A percentile compares a stretch with the other conserved stretches of the same genome.
Conservation (phyloP, 2,329 filamentous ascomycete genomes). For the Paracamarosporium sp. region DNA sequence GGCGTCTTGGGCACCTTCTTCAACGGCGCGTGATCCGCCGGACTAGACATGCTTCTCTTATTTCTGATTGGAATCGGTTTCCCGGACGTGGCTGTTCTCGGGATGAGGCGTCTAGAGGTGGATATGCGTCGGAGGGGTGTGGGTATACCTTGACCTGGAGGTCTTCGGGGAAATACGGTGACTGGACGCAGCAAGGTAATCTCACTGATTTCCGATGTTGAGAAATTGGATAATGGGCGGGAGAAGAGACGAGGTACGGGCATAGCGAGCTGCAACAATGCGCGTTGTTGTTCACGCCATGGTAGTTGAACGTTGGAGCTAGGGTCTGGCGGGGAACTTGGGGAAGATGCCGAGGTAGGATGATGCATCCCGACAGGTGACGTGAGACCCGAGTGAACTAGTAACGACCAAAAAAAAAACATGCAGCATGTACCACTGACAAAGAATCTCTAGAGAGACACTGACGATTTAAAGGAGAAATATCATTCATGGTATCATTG, state of each 20-base stretch:
- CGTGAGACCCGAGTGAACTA: neutral
- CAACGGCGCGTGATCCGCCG: conserved; percentile 37
- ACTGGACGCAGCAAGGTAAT: neutral
- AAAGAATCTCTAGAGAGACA: neutral
- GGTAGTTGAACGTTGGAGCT: conserved; percentile 10
- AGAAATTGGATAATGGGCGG: neutral
- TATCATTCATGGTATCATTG: conserved; percentile 41
- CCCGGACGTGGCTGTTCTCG: too few relatives aligned
- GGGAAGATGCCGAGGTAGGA: conserved; percentile 40
- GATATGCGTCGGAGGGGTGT: too few relatives aligned
- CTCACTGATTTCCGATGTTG: neutral
- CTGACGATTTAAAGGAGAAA: neutral
- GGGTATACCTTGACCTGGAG: neutral
- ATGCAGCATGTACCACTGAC: neutral
- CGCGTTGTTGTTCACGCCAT: conserved; percentile 23
- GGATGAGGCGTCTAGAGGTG: too few relatives aligned
- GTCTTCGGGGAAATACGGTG: neutral
- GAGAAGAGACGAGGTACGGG: conserved; percentile 12
- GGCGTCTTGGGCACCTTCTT: conserved; percentile 45
- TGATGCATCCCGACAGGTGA: conserved; percentile 8
- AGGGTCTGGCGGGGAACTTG: conserved; percentile 26
- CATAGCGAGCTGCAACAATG: conserved; percentile 32
- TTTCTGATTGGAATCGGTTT: neutral
- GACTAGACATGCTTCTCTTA: conserved; percentile 38
- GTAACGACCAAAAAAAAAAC: neutral